A percentile compares a stretch with the other conserved stretches of the same genome.
Evolutionary conservation across 139 green algal species (phyloP).

Genomic region (Penium margaritaceum): DNA sequence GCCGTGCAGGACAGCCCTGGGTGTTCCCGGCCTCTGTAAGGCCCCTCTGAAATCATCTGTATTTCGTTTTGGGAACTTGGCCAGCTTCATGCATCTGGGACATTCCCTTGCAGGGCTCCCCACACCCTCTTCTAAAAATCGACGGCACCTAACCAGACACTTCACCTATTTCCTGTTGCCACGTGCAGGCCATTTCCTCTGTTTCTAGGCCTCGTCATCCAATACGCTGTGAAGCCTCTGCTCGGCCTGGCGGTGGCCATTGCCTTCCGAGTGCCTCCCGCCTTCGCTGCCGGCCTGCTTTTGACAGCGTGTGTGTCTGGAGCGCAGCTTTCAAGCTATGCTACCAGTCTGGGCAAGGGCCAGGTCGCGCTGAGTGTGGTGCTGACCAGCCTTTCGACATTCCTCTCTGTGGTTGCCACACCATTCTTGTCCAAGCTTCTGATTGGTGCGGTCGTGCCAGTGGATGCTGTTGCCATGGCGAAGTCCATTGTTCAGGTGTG

Average conservation of each 20-base stretch:
- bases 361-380: constrained; percentile 73
- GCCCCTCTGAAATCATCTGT: not conserved
- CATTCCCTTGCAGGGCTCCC: too few relatives aligned
- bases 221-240: not conserved
- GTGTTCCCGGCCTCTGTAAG: too few relatives aligned
- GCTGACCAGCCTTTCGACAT: constrained; percentile 66
- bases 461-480: constrained; percentile 49
- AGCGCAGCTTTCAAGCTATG: constrained; percentile 65
- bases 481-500: constrained; percentile 33
- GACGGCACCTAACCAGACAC: not conserved
- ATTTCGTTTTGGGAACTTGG: not conserved
- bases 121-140: too few relatives aligned
- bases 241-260: not conserved
- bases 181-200: constrained; percentile 2
- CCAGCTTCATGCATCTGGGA: not conserved
- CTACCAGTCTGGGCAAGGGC: constrained; percentile 64
- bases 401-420: constrained; percentile 69
- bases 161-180: not conserved
- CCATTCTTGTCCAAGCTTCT: constrained; percentile 62
- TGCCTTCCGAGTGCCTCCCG: not conserved
- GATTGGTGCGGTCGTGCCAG: constrained; percentile 62
- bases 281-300: constrained; percentile 54
- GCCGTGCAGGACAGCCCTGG: too few relatives aligned
- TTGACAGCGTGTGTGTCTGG: constrained; percentile 69
- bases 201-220: constrained; percentile 22